A percentile compares a stretch with the other conserved stretches of the same genome.
phyloP scores from a whole-genome alignment of 75 land plant species.

The Adiantum capillusveneris region DNA sequence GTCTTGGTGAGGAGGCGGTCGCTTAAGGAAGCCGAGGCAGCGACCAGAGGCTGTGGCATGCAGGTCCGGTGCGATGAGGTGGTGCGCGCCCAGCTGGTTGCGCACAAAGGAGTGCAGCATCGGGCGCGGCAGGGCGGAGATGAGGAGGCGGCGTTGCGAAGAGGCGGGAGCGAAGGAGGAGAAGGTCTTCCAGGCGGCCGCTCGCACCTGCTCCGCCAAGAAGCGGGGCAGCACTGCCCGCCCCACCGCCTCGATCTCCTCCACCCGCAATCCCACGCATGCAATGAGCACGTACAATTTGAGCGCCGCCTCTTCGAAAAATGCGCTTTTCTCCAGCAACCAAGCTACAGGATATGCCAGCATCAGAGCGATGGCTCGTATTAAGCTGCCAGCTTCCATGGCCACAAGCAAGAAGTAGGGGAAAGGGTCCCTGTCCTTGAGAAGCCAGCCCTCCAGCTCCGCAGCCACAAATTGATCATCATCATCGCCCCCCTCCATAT shows the following conservation, averaged over 20 bases:
- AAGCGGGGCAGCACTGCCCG: conserved; percentile 13
- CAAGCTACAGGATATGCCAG: background rate
- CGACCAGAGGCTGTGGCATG: background rate
- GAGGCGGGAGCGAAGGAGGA: conserved; percentile 5
- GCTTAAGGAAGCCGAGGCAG: background rate
- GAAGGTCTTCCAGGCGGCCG: conserved; percentile 6
- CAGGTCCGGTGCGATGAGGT: conserved; percentile 9
- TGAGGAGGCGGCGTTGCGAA: background rate
- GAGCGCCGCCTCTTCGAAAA: background rate
- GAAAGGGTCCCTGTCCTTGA: background rate
- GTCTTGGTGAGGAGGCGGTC: too few relatives aligned
- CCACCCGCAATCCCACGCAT: conserved; percentile 1
- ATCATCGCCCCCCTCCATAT: too few relatives aligned
- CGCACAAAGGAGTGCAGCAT: conserved; percentile 9
- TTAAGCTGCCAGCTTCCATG: conserved; percentile 13
- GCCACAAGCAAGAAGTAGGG: conserved; percentile 15
- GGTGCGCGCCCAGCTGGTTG: conserved; percentile 5
- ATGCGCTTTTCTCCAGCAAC: background rate
- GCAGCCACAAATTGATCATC: too few relatives aligned
- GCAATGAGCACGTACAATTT: background rate
- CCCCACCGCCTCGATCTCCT: conserved; percentile 7
- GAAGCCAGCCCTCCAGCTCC: conserved; percentile 10
- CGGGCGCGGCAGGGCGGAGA: conserved; percentile 7
- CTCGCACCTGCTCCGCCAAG: conserved; percentile 7
- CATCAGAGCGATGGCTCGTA: conserved; percentile 6